Percentiles rank a stretch among this genome's conserved stretches.
Conservation (phyloP, 257 asterid species). For the Solanum microdontum region DNA sequence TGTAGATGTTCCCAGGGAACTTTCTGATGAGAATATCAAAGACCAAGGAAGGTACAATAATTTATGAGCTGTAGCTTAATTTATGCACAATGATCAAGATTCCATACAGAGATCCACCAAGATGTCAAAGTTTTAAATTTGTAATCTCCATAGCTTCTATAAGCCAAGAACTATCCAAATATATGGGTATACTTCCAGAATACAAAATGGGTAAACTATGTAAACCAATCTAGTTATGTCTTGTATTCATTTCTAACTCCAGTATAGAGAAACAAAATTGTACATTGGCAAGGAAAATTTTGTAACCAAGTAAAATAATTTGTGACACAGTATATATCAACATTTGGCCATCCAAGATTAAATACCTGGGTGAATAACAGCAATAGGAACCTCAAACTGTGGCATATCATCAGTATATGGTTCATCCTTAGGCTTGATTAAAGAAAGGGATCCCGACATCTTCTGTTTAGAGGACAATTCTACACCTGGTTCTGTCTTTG, state of each 20-base stretch:
- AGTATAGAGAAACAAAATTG: not conserved
- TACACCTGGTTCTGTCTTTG: conserved; percentile 13
- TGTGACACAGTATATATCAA: not conserved
- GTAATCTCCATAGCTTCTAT: not conserved
- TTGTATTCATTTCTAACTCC: not conserved
- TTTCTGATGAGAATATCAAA: not conserved
- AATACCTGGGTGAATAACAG: conserved; percentile 48
- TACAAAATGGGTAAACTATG: not conserved
- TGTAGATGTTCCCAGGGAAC: not conserved
- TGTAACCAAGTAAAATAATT: not conserved
- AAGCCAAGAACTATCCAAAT: not conserved
- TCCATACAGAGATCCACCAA: not conserved
- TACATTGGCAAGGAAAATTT: not conserved
- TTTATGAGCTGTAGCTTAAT: not conserved
- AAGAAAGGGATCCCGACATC: conserved; percentile 11
- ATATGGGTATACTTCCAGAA: not conserved
- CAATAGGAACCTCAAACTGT: conserved; percentile 23
- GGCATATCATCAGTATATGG: conserved; percentile 43
- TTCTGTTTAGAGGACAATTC: conserved; percentile 12
- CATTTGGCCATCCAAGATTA: not conserved
- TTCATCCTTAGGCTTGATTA: conserved; percentile 47
- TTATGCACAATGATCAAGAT: not conserved
- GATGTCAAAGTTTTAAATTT: not conserved
- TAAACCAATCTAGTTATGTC: not conserved
- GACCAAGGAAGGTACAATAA: not conserved